Base-by-base conservation (phyloP, 2,329 filamentous ascomycete species). In the Penicillium capsulatum region DNA sequence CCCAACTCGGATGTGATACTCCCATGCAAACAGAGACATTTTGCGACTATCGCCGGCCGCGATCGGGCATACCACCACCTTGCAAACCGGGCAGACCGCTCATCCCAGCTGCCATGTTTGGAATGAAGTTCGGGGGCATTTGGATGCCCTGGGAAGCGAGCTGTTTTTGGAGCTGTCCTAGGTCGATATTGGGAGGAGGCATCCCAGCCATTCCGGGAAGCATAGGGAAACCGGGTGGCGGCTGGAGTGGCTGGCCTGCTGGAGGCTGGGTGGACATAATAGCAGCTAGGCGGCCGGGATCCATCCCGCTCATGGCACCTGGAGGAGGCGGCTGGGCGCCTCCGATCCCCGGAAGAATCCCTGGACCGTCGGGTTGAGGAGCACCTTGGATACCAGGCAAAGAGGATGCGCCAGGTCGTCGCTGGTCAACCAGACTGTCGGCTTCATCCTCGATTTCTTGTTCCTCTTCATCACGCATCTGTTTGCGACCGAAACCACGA, bases 361-460 rank as follows among this genome's bases (percentile, higher is more conserved):
- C 55, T 38, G 71, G 54, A 60, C 72, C 64, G 34, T 73, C 64
- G 61, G 67, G 34, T 64, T 69, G 27, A 17, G 85, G 3, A 81
- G 83, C 40, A 85, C 50, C 57, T 42, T 68, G 77, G 69, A 60
- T 79, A 58, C 36, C 69, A 58, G 64, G 77, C 7, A 77, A 61
- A 14, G 66, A 65, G 14, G 76, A 65, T 44, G 73, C 72, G 54
- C 77, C 80, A 19, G 79, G 84, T 77, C 84, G 87, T 65, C 85
- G 86, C 63, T 98, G 92, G 57, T 98, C 92, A 37, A 94, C 83
- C 31, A 97, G 75, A 2, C 88, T 90, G 50, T 97, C 91, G 52
- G 85, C 84, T 66, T 97, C 92, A 60, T 97, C 92, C 62, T 96
- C 87, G 44, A 85, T 74, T 64, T 97, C 90, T 59, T 91, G 86